Conservation (phyloP, 441 rosid genomes). For the Euphorbia schlechtendalii region DNA sequence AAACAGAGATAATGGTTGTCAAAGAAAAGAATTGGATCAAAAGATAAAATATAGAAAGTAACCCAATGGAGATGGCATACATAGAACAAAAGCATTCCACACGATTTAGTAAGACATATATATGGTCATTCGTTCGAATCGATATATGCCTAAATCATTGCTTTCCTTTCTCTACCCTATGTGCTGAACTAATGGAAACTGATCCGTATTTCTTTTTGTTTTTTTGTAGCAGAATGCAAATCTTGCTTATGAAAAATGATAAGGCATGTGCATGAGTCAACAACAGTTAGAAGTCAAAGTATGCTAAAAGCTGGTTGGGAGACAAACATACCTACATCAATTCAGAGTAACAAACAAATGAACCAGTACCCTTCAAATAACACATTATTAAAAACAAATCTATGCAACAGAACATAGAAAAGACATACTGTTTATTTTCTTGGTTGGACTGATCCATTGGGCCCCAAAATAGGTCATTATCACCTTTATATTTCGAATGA, state of each 20-base stretch:
- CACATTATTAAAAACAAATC: not conserved
- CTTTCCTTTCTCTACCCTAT: no score
- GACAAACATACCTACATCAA: no score
- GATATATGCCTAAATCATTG: no score
- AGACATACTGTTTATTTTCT: conserved; percentile 67
- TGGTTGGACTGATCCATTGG: conserved; percentile 73
- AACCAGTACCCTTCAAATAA: not conserved
- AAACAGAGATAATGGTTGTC: no score
- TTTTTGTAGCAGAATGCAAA: no score
- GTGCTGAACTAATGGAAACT: no score
- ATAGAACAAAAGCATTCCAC: not conserved
- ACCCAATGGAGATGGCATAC: no score
- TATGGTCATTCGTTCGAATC: no score
- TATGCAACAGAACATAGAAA: not conserved
- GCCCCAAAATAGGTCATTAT: conserved; percentile 96
- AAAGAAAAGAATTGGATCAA: no score
- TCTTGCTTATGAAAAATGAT: no score
- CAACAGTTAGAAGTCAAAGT: not conserved
- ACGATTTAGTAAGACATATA: not conserved
- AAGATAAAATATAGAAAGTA: not conserved
- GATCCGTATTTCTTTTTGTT: no score
- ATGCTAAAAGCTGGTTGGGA: not conserved
- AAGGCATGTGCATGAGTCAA: not conserved
- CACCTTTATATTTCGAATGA: conserved; percentile 60
- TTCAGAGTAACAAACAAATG: no score